Conservation (phyloP, 768 basidiomycete species). For the Amanita jacksonii region DNA sequence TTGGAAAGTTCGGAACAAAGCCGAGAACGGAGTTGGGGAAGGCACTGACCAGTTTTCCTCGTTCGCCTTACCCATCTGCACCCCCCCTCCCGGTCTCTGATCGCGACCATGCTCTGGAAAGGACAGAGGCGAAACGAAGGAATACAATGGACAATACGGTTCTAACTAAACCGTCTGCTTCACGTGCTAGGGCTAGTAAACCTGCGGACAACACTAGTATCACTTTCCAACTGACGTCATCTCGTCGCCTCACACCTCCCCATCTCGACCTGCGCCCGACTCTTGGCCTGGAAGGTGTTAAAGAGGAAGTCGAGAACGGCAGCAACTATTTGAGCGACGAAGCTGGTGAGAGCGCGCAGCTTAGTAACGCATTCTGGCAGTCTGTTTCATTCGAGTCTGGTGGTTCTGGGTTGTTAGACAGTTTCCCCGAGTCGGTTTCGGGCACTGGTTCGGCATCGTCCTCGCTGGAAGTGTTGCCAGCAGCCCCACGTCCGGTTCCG, state of each 20-base stretch:
- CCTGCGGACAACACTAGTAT: constrained; percentile 10
- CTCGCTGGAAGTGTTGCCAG: too few relatives aligned
- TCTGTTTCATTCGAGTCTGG: constrained; percentile 26
- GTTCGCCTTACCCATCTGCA: constrained; percentile 33
- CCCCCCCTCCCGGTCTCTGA: constrained; percentile 16
- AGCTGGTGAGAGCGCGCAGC: constrained; percentile 9
- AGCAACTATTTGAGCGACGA: background rate
- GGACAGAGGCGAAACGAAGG: constrained; percentile 3
- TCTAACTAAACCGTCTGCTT: constrained; percentile 1
- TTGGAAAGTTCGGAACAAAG: constrained; percentile 9
- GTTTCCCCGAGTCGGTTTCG: constrained; percentile 20
- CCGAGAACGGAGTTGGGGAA: constrained; percentile 17
- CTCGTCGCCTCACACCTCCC: constrained; percentile 7
- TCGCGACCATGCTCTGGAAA: background rate
- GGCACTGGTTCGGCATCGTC: too few relatives aligned
- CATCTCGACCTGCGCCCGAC: constrained; percentile 1
- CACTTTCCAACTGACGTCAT: constrained; percentile 2
- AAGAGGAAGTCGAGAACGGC: background rate
- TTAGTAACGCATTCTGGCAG: constrained; percentile 38
- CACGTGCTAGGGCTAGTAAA: constrained; percentile 15
- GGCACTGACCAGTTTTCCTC: constrained; percentile 26
- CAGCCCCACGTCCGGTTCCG: background rate
- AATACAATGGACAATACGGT: constrained; percentile 2
- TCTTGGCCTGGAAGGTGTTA: too few relatives aligned
- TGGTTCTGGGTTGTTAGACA: background rate